phyloP scores from a whole-genome alignment of 2,329 filamentous ascomycete species.

The Clonostachys solani region DNA sequence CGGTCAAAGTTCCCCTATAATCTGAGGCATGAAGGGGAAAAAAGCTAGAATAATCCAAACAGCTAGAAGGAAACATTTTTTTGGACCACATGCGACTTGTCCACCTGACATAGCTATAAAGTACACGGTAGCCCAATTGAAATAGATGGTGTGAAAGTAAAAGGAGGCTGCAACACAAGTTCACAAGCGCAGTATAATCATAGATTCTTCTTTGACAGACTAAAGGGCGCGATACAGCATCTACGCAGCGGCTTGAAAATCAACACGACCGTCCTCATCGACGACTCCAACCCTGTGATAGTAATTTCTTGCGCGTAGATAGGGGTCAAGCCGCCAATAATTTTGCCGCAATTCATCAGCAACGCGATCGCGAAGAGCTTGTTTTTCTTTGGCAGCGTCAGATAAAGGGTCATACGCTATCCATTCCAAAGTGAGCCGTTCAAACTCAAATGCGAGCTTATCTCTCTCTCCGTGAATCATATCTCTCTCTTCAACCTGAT shows the following conservation, averaged over 20 bases:
- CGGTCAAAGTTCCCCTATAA: too few relatives aligned
- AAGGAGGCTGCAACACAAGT: too few relatives aligned
- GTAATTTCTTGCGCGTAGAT: conserved; percentile 30
- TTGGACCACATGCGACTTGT: too few relatives aligned
- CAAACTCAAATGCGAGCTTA: conserved; percentile 48
- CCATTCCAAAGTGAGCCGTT: conserved; percentile 56
- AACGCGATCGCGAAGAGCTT: conserved; percentile 36
- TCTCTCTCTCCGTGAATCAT: conserved; percentile 31
- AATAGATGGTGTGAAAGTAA: too few relatives aligned
- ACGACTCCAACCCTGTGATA: conserved; percentile 4
- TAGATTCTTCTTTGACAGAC: too few relatives aligned
- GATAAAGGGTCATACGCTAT: conserved; percentile 24
- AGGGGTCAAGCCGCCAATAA: conserved; percentile 70
- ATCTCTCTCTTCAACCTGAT: conserved; percentile 23
- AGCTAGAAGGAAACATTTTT: too few relatives aligned
- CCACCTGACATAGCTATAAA: too few relatives aligned
- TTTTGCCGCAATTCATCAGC: conserved; percentile 50
- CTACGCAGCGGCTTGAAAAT: conserved; percentile 1
- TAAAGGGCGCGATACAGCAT: neutral
- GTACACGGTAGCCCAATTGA: too few relatives aligned
- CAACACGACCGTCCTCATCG: neutral
- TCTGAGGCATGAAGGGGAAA: too few relatives aligned
- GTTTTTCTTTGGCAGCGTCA: conserved; percentile 8
- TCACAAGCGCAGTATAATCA: too few relatives aligned
- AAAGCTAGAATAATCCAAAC: too few relatives aligned